Base-by-base conservation (phyloP, 345 rosid genomes). In the Pistacia vera region DNA sequence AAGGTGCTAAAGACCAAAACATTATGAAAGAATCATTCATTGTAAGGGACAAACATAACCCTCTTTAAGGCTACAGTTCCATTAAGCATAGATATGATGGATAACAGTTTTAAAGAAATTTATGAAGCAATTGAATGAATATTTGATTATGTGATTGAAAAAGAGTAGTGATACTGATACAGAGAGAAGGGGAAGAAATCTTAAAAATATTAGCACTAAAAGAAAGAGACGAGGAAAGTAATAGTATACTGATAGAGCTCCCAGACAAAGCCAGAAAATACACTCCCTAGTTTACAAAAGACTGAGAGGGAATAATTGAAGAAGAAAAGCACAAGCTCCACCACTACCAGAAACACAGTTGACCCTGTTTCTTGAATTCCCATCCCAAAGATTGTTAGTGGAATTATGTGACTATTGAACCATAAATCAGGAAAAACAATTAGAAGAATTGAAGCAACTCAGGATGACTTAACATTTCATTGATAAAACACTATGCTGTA, bases 401-500 rank as follows among this genome's bases (percentile, higher is more conserved):
- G 69, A 68, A 64, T 41, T 20, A 51, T 3, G 36, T 18, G 25
- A 13, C 62, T 63, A 73, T 75, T 70, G 74, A 61, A 59, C 63
- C 71, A 56, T 66, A 62, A 73, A 78, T 73, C 58, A 66, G 36
- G 38, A 35, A 73, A 41, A 75, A 65, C 69, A 68, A 81, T 56
- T 73, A 74, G 79, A 67, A 57, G 70, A 67, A 74, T 79, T 35
- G 76, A 70, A 56, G 71, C 83, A 70, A 83, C 83, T 81, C 80
- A 59, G 77, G 73, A 73, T 57, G 80, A 70, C 74, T 74, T 66
- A 81, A 80, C 79, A 87, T 85, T 83, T 83, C 85, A 85, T 85
- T 82, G 72, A 76, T 82, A 77, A 78, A 83, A 83, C 84, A 64
- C 86, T 81, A 83, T 80, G 85, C 86, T 85, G 79, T 85, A 85